Conservation (phyloP, 2,329 filamentous ascomycete species). For the Botrytis tulipae region DNA sequence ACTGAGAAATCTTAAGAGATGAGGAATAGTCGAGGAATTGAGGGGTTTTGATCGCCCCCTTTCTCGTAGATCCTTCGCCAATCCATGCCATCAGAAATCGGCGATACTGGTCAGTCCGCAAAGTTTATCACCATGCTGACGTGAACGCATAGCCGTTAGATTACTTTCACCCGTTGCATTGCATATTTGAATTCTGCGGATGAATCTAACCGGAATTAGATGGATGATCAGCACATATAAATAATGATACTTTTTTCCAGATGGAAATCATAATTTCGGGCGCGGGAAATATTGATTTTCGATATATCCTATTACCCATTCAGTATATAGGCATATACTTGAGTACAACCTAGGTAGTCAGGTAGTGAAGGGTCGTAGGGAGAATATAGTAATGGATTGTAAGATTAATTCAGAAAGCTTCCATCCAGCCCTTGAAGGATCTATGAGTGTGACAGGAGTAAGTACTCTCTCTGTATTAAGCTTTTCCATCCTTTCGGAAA, state of each 20-base stretch:
- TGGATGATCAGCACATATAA: not conserved
- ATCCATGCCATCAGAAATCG: not conserved
- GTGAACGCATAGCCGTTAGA: not conserved
- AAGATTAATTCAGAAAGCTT: not conserved
- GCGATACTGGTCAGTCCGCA: not conserved
- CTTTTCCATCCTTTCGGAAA: not conserved
- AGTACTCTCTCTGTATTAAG: not conserved
- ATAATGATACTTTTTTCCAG: not conserved
- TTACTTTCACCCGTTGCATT: not conserved
- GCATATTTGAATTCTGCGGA: not conserved
- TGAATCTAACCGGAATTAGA: not conserved
- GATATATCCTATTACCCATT: not conserved
- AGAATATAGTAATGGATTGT: not conserved
- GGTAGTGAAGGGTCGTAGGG: no score
- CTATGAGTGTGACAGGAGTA: not conserved
- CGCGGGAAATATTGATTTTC: not conserved
- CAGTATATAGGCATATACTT: not conserved
- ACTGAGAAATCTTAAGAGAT: not conserved
- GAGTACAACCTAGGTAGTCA: not conserved
- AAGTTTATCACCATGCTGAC: not conserved
- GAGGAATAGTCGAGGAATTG: not conserved
- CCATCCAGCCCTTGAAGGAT: not conserved
- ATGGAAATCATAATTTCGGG: constrained; percentile 9
- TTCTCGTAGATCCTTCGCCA: not conserved
- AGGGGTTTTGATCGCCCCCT: not conserved